Percentiles rank a stretch among this genome's conserved stretches.
Conservation (phyloP, 2,329 filamentous ascomycete species). For the Trichoderma hamatum region DNA sequence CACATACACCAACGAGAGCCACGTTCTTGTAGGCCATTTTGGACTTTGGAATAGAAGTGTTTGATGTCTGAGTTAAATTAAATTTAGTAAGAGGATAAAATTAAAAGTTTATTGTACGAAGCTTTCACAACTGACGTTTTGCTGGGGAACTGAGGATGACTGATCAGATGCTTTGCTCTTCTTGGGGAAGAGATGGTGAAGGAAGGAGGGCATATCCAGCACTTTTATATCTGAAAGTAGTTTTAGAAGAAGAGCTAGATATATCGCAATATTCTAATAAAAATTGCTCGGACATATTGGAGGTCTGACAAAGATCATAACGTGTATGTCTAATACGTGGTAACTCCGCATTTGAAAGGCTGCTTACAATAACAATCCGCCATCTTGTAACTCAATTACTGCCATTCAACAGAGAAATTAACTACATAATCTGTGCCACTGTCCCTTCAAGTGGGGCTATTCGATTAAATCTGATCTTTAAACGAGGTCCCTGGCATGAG, state of each 20-base stretch:
- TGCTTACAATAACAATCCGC: too few species aligned
- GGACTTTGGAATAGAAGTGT: neutral
- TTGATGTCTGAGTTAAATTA: neutral
- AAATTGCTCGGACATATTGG: neutral
- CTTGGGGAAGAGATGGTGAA: neutral
- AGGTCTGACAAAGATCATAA: neutral
- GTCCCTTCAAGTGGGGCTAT: neutral
- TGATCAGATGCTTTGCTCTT: neutral
- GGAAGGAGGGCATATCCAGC: neutral
- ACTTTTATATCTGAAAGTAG: neutral
- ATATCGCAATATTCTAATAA: neutral
- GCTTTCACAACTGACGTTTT: neutral
- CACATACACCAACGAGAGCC: conserved; percentile 8
- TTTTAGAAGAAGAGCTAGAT: neutral
- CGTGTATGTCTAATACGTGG: neutral
- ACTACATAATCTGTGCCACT: neutral
- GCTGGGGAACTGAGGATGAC: neutral
- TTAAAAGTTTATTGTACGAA: neutral
- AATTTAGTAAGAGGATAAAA: neutral
- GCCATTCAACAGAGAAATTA: neutral
- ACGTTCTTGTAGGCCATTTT: conserved; percentile 5
- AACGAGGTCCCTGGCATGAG: neutral
- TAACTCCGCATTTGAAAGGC: too few species aligned
- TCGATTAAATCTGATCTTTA: neutral
- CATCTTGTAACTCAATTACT: neutral